Conservation (phyloP, 106 monocot genomes). For the Dioscorea zingiberensis region DNA sequence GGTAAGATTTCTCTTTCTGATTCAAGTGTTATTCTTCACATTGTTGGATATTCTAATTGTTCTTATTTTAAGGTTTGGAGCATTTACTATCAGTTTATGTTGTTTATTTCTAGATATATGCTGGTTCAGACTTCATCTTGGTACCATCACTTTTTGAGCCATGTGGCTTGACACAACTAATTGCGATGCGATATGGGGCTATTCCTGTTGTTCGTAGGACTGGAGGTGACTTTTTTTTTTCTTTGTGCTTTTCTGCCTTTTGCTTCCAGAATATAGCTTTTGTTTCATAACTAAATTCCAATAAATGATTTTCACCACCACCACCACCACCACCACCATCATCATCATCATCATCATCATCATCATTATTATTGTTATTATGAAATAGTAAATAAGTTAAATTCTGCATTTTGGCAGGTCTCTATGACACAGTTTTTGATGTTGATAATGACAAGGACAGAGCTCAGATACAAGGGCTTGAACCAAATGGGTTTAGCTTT, state of each 20-base stretch:
- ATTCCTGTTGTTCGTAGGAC: slow-evolving; percentile 96
- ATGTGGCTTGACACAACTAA: slow-evolving; percentile 91
- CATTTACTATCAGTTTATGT: background rate
- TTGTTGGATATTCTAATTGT: too few relatives aligned
- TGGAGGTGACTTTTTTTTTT: slow-evolving; percentile 51
- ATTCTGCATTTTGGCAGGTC: slow-evolving; percentile 37
- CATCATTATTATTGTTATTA: too few relatives aligned
- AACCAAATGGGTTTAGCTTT: slow-evolving; percentile 93
- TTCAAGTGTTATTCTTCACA: too few relatives aligned
- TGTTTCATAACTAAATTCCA: too few relatives aligned
- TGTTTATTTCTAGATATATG: slow-evolving; percentile 68
- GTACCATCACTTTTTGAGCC: slow-evolving; percentile 98
- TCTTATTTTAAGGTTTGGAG: too few relatives aligned
- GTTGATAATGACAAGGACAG: slow-evolving; percentile 88
- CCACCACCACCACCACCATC: too few relatives aligned
- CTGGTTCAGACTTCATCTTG: slow-evolving; percentile 90
- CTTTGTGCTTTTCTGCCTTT: too few relatives aligned
- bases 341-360: too few relatives aligned
- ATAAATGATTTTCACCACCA: too few relatives aligned
- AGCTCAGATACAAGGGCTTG: slow-evolving; percentile 65
- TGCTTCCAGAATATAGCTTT: too few relatives aligned
- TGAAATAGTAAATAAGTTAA: background rate
- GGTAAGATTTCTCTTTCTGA: slow-evolving; percentile 30
- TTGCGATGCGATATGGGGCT: slow-evolving; percentile 95
- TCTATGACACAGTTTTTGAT: slow-evolving; percentile 94